These are phyloP conservation scores for Moesziomyces sp. DNA, from an alignment of 1,284 basidiomycete species.

Conservation along the genomic window DNA sequence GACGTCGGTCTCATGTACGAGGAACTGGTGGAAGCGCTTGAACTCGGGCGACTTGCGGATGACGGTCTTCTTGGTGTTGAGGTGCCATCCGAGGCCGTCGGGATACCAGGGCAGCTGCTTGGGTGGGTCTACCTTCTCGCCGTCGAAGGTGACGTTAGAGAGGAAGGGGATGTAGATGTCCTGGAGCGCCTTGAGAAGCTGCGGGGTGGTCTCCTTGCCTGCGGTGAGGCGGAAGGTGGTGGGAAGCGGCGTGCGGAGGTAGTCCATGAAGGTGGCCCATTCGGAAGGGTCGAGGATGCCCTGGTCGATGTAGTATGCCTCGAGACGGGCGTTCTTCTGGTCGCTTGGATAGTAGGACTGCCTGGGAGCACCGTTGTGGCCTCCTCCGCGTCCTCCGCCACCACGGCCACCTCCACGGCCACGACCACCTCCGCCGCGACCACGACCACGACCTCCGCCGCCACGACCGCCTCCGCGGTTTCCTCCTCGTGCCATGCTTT, in stretches of 20 bases:
- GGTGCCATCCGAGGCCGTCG: constrained; percentile 91
- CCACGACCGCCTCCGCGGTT: constrained; percentile 35
- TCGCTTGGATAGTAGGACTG: constrained; percentile 24
- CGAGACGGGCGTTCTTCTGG: constrained; percentile 51
- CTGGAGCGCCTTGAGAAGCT: constrained; percentile 62
- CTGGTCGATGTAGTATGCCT: constrained; percentile 66
- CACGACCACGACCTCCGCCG: constrained; percentile 37
- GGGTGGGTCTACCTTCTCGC: constrained; percentile 76
- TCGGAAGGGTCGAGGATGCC: constrained; percentile 70
- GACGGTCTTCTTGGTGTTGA: constrained; percentile 89
- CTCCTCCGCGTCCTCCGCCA: constrained; percentile 17
- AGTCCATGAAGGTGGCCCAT: constrained; percentile 81
- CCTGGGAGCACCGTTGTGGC: constrained; percentile 19
- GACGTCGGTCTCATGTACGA: constrained; percentile 98
- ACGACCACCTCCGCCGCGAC: constrained; percentile 35
- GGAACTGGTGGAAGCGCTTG: constrained; percentile 93
- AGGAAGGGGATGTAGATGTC: constrained; percentile 80
- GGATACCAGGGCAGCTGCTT: constrained; percentile 92
- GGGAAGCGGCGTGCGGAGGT: constrained; percentile 80
- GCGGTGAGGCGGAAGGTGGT: constrained; percentile 90
- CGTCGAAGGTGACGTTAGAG: constrained; percentile 81
- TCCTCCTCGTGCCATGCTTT: constrained; percentile 38
- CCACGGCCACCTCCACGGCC: constrained; percentile 34
- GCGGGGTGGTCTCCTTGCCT: constrained; percentile 59
- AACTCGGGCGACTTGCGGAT: constrained; percentile 92